Conservation (phyloP, 345 rosid species). For the Kandelia obovata region DNA sequence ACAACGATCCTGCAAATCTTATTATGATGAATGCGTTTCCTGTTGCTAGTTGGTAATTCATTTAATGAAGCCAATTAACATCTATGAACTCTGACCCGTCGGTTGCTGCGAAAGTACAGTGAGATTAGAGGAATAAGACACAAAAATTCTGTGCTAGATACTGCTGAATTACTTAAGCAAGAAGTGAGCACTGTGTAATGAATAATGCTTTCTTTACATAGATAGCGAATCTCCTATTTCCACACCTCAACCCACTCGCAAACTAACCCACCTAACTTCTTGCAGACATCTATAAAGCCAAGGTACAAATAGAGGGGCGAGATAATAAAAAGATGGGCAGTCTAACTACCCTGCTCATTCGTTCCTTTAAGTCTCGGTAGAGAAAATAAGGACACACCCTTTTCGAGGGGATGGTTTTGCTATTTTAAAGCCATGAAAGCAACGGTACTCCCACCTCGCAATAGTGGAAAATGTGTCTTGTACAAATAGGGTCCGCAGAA, state of each 20-base stretch:
- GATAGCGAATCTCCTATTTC: too few species aligned
- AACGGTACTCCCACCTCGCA: constrained; percentile 11
- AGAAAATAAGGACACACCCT: constrained; percentile 21
- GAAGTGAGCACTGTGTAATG: background rate
- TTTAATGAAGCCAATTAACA: constrained; percentile 15
- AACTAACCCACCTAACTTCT: background rate
- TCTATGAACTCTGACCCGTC: background rate
- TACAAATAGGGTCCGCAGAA: background rate
- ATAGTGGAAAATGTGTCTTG: constrained; percentile 9
- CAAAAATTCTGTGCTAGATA: background rate
- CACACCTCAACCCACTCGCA: background rate
- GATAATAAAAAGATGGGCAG: constrained; percentile 11
- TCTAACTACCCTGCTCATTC: constrained; percentile 24
- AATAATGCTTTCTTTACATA: too few species aligned
- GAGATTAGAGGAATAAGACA: constrained; percentile 1
- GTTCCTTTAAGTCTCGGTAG: constrained; percentile 22
- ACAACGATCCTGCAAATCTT: constrained; percentile 6
- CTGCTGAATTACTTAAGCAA: background rate
- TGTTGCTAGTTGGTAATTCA: constrained; percentile 15
- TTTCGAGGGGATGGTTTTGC: constrained; percentile 30
- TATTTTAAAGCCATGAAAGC: constrained; percentile 27
- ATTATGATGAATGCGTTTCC: background rate
- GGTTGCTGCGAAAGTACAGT: background rate
- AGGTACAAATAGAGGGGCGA: constrained; percentile 18
- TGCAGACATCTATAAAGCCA: constrained; percentile 18